Conservation (phyloP, 441 rosid genomes). For the Corymbia calophylla region DNA sequence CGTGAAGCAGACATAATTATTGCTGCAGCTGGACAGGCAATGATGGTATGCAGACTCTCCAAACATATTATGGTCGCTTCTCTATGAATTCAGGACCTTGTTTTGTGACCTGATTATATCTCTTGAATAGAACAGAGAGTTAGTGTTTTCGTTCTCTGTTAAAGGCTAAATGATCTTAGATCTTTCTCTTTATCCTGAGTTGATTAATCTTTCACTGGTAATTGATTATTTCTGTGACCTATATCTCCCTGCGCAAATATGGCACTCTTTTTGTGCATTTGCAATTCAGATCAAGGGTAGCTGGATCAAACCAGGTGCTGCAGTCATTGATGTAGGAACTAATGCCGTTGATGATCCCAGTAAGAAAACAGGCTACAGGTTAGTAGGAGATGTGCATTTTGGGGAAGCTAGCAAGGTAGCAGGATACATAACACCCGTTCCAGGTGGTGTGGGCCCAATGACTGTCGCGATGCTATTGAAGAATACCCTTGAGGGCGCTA, state of each 20-base stretch:
- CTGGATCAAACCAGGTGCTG: constrained; percentile 97
- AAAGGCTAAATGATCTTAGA: background rate
- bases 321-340: constrained; percentile 87
- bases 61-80: background rate
- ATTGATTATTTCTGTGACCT: background rate
- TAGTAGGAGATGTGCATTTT: constrained; percentile 89
- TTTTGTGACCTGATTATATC: background rate
- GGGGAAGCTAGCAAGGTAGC: constrained; percentile 74
- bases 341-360: constrained; percentile 68
- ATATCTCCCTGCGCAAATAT: background rate
- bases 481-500: constrained; percentile 82
- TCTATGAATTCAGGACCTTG: background rate
- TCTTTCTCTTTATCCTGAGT: background rate
- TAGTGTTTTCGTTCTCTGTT: background rate
- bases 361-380: constrained; percentile 67
- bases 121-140: background rate
- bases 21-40: constrained; percentile 88
- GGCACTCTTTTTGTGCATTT: background rate
- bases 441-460: constrained; percentile 97
- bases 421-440: constrained; percentile 82
- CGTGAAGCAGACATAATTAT: constrained; percentile 85
- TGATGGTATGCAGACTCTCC: constrained; percentile 47
- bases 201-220: background rate
- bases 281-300: constrained; percentile 62
- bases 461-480: constrained; percentile 87